Evolutionary conservation across 2,329 filamentous ascomycete species (phyloP).

Genomic region (Lomentospora prolificans): DNA sequence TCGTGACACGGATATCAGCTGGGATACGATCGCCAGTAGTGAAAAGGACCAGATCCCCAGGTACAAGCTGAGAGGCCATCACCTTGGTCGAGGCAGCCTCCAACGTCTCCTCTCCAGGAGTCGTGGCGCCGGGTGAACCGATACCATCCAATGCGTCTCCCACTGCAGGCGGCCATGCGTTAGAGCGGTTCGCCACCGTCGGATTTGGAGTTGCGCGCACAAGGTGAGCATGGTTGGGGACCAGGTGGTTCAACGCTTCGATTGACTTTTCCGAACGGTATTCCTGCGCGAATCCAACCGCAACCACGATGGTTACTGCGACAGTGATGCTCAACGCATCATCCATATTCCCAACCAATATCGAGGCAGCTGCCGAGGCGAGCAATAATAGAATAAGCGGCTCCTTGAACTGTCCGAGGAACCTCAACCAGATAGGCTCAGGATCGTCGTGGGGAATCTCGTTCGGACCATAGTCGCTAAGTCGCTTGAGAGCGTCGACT

Average conservation of each 20-base stretch:
- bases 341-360: constrained; percentile 86
- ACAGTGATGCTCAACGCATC: constrained; percentile 93
- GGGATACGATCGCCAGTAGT: constrained; percentile 94
- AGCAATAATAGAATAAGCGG: constrained; percentile 88
- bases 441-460: constrained; percentile 90
- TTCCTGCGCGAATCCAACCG: constrained; percentile 93
- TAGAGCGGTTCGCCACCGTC: constrained; percentile 22
- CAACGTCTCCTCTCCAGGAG: constrained; percentile 51
- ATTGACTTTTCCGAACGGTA: constrained; percentile 96
- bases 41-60: constrained; percentile 87
- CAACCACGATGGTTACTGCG: constrained; percentile 93
- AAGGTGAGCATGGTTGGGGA: constrained; percentile 93
- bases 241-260: constrained; percentile 84
- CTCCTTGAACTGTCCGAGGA: constrained; percentile 94
- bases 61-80: constrained; percentile 77
- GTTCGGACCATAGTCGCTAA: constrained; percentile 78
- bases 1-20: constrained; percentile 88
- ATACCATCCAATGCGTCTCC: constrained; percentile 26
- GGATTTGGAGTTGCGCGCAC: constrained; percentile 49
- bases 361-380: constrained; percentile 76
- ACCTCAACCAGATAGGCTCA: constrained; percentile 90
- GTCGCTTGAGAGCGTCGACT: constrained; percentile 67
- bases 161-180: constrained; percentile 35
- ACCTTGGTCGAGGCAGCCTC: constrained; percentile 75
- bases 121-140: constrained; percentile 35